Base-by-base conservation (phyloP, 805 yeast genomes). In the Saturnispora serradocipensis region DNA sequence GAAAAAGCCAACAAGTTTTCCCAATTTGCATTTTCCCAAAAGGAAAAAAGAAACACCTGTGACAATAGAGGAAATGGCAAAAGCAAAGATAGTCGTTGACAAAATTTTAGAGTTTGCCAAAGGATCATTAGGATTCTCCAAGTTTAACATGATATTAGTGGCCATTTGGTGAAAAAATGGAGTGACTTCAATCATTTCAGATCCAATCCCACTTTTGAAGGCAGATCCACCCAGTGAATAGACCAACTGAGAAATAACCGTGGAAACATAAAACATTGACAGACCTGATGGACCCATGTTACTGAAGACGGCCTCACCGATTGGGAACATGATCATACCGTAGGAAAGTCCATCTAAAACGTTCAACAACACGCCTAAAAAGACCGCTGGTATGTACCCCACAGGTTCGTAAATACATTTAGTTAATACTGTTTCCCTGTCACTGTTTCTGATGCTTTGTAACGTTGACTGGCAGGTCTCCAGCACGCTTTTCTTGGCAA, bases 171-270 rank as follows among this genome's bases (percentile, higher is more conserved):
- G 99, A 72, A 91, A 91, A 66, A 93, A 93, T 2, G 99, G 99
- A 2, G 97, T 95, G n/a, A 93, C 88, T 66, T 93, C 99, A 58
- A 93, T 93, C 99, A 93, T 93, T 69, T 93, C 98, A 3, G 96
- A 86, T 1, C 99, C 99, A 43, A 91, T 81, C n/a, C 95, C 96
- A 2, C 89, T 77, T 55, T 80, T 81, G 70, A 93, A 91, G 8
- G 87, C 86, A 15, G 96, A 87, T 1, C 95, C 95, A 15, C 99
- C 99, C 24, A 87, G 67, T 0, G 97, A 89, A 63, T 80, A 90
- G 5, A 88, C 86, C 56, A 89, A 69, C 66, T 93, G 99, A 0
- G 96, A 86, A 0, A 91, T 77, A n/a, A 93, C 77, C 32, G 96
- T 86, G 4, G 96, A 86, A 40, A 91, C 79, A 67, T 93, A 93